Percentiles rank a stretch among this genome's conserved stretches.
Evolutionary conservation across 192 early-diverging fungal genomes (phyloP).

Genomic region (Lobosporangium transversale): DNA sequence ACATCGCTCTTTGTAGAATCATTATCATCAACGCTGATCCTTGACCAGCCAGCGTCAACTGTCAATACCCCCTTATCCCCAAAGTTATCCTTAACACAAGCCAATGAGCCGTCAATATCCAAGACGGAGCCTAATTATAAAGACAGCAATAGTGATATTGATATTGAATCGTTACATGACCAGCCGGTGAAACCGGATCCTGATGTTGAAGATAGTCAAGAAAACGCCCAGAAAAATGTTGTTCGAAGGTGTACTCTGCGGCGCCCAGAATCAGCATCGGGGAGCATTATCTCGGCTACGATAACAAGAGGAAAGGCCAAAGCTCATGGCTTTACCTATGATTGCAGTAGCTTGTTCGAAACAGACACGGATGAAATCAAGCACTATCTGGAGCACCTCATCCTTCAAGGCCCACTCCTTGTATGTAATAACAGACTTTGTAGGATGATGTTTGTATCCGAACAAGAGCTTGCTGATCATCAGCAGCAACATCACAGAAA

Average conservation of each 20-base stretch:
- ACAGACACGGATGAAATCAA: neutral
- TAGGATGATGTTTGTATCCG: slow-evolving; percentile 5
- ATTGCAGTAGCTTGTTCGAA: neutral
- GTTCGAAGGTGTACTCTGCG: too few relatives aligned
- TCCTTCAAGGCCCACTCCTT: neutral
- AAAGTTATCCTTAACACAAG: neutral
- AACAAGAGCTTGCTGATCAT: neutral
- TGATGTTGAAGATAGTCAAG: neutral
- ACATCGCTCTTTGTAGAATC: neutral
- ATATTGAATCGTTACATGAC: too few relatives aligned
- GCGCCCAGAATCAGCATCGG: neutral
- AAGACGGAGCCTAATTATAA: neutral
- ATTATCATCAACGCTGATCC: neutral
- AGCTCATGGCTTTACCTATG: neutral
- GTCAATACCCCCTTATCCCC: neutral
- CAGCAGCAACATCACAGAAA: too few relatives aligned
- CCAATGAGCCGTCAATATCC: neutral
- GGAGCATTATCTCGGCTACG: neutral
- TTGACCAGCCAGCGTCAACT: neutral
- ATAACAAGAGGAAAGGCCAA: neutral
- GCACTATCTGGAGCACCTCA: slow-evolving; percentile 13
- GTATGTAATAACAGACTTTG: slow-evolving; percentile 2
- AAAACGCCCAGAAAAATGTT: neutral
- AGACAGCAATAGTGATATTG: neutral
- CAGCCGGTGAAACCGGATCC: neutral